Percentiles rank a stretch among this genome's conserved stretches.
These are phyloP conservation scores for Podaxis sp. DNA, from an alignment of 768 basidiomycete genomes.

Conservation along the genomic window DNA sequence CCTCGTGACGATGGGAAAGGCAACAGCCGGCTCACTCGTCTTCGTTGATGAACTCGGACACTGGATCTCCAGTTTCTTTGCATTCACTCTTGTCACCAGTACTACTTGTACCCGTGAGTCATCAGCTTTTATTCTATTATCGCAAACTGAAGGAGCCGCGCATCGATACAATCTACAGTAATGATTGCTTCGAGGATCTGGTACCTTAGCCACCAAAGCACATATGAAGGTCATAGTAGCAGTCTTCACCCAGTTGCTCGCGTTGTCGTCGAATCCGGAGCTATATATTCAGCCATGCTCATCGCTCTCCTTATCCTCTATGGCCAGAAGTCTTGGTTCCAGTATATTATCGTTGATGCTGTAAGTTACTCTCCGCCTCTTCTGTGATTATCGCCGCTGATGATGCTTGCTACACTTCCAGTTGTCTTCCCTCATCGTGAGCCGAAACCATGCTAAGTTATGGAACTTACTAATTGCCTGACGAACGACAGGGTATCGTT, in stretches of 20 bases:
- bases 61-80: slow-evolving; percentile 41
- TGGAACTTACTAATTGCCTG: background rate
- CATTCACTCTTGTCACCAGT: slow-evolving; percentile 36
- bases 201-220: slow-evolving; percentile 28
- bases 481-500: slow-evolving; percentile 27
- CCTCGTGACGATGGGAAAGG: slow-evolving; percentile 30
- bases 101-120: slow-evolving; percentile 34
- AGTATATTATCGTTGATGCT: slow-evolving; percentile 36
- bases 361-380: slow-evolving; percentile 21
- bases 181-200: slow-evolving; percentile 36
- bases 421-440: slow-evolving; percentile 14
- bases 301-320: slow-evolving; percentile 32
- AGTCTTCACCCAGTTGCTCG: slow-evolving; percentile 32
- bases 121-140: background rate
- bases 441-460: background rate
- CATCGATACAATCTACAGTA: slow-evolving; percentile 14
- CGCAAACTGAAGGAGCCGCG: background rate
- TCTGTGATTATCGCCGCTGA: background rate
- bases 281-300: slow-evolving; percentile 35
- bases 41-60: slow-evolving; percentile 32
- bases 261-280: slow-evolving; percentile 37
- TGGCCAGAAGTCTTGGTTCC: slow-evolving; percentile 32
- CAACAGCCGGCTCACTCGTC: slow-evolving; percentile 28
- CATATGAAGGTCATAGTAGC: slow-evolving; percentile 20
- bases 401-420: background rate